These are phyloP conservation scores for Tetrapisispora taiwanensis DNA, from an alignment of 805 yeast genomes.

Conservation along the genomic window DNA sequence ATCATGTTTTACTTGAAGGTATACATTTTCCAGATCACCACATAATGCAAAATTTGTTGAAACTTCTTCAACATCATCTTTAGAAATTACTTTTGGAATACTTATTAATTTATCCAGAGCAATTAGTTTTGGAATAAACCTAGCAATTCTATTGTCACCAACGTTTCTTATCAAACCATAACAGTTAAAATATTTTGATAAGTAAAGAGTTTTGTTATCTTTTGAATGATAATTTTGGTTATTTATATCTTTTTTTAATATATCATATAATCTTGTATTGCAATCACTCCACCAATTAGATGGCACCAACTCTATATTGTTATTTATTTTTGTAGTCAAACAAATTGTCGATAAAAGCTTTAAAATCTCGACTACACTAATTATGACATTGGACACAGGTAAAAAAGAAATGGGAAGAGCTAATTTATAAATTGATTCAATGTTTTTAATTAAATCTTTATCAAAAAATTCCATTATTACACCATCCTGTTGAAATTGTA, in stretches of 20 bases:
- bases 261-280: constrained; percentile 15
- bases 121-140: constrained; percentile 16
- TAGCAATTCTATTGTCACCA: constrained; percentile 19
- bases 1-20: constrained; percentile 30
- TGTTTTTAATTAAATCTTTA: constrained; percentile 8
- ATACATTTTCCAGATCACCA: constrained; percentile 18
- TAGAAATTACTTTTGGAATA: constrained; percentile 21
- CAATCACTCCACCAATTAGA: constrained; percentile 23
- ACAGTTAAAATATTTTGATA: constrained; percentile 12
- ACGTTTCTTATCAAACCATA: constrained; percentile 22
- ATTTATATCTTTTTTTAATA: constrained; percentile 14
- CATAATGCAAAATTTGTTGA: constrained; percentile 5
- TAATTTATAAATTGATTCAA: constrained; percentile 29
- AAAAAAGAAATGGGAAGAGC: constrained; percentile 38
- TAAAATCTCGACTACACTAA: constrained; percentile 44
- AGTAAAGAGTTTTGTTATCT: constrained; percentile 5
- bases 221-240: constrained; percentile 7
- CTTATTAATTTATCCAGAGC: constrained; percentile 13
- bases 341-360: constrained; percentile 31
- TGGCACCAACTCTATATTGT: neutral
- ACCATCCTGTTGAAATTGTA: constrained; percentile 12
- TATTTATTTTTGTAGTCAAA: neutral
- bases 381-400: constrained; percentile 44
- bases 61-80: constrained; percentile 13
- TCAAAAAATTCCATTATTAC: constrained; percentile 16